Percentiles rank a stretch among this genome's conserved stretches.
phyloP scores from a whole-genome alignment of 2,329 filamentous ascomycete species.

The Aspergillus sclerotialis region DNA sequence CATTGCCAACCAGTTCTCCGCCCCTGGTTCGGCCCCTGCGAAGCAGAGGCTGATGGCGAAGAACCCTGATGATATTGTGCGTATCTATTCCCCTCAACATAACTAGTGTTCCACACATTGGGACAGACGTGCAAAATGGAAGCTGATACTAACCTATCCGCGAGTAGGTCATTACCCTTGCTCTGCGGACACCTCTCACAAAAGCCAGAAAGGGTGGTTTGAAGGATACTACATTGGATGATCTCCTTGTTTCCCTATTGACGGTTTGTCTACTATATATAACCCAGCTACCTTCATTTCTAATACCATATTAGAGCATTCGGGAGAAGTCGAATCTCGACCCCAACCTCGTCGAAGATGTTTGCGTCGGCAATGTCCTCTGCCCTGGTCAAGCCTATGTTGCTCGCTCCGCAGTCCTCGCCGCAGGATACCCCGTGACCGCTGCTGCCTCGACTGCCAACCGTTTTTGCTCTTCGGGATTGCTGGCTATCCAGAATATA shows the following conservation, averaged over 20 bases:
- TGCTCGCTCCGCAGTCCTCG: slow-evolving; percentile 77
- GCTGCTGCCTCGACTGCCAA: slow-evolving; percentile 77
- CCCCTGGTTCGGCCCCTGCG: slow-evolving; percentile 17
- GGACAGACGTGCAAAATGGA: background rate
- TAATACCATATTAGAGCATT: slow-evolving; percentile 45
- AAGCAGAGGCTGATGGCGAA: slow-evolving; percentile 27
- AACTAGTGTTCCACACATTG: too few relatives aligned
- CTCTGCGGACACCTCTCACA: slow-evolving; percentile 33
- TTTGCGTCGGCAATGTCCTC: slow-evolving; percentile 80
- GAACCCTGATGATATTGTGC: slow-evolving; percentile 34
- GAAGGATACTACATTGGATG: slow-evolving; percentile 31
- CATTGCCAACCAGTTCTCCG: slow-evolving; percentile 34
- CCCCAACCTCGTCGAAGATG: slow-evolving; percentile 78
- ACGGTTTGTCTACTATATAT: slow-evolving; percentile 19
- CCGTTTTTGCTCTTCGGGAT: slow-evolving; percentile 82
- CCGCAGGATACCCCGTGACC: slow-evolving; percentile 76
- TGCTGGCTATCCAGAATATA: slow-evolving; percentile 84
- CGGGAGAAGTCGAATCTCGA: slow-evolving; percentile 80
- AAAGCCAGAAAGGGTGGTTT: slow-evolving; percentile 35
- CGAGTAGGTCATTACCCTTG: slow-evolving; percentile 32
- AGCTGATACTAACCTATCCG: background rate
- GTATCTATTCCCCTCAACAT: slow-evolving; percentile 13
- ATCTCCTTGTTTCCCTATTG: slow-evolving; percentile 30
- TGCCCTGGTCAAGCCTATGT: slow-evolving; percentile 84
- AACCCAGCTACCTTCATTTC: background rate